Evolutionary conservation across 2,329 filamentous ascomycete species (phyloP), one percentile per base, ranked within the genome.

Genomic region (Penicillium hesseltinei): DNA sequence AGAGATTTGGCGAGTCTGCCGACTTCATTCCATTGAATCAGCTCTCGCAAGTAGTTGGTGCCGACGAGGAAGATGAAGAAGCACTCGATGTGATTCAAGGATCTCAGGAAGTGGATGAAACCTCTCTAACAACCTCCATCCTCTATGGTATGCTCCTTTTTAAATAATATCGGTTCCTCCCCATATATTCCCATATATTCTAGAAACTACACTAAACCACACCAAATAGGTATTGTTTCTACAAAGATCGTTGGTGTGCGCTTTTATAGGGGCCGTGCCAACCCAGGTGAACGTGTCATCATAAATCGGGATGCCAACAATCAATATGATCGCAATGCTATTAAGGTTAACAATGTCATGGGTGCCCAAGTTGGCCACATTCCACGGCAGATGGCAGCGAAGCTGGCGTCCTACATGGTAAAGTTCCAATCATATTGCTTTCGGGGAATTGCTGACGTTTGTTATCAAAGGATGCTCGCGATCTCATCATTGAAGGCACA

Each of bases 341-440:
- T 95, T 56, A 84, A 85, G 5, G 84, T 95, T 1, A 82, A 89
- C 66, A 95, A 94, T 71, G 89, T 92, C 15, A 82, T 89, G 68
- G 83, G 85, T 17, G 71, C 74, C 8, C 91, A 95, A 67, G 90
- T 96, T 65, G 91, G 91, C 0, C 91, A 96, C 73, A 79, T 96
- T 40, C 88, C 89, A 7, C 80, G 84, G 13, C 79, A 75, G 1
- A 69, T 91, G 23, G 90, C 87, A 0, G 76, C 80, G n/a, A 93
- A 89, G 72, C 76, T 96, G 52, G 86, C 90, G 0, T 83, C 82
- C 2, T 91, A 90, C 69, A 80, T 95, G 69, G 87, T 88, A 72
- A 66, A 78, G 33, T 6, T 7, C 13, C 17, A 4, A 23, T 43
- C 2, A 3, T 38, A 6, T 11, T 46, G 13, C 29, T 17, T 31